Conservation (phyloP, 768 basidiomycete species). For the Cystofilobasidium bisporidii region DNA sequence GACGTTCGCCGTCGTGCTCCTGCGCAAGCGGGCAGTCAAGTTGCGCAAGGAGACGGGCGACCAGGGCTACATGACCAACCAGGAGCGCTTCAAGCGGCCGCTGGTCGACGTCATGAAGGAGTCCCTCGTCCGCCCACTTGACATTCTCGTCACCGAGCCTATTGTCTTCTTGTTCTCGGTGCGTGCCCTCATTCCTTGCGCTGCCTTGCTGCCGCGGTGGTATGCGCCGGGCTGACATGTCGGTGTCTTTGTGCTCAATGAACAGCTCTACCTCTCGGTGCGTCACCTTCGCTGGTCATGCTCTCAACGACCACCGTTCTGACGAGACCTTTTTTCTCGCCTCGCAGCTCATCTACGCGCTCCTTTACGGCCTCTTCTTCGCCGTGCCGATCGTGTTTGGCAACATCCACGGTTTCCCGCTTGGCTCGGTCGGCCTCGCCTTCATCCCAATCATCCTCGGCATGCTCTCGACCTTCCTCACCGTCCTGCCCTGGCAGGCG, state of each 20-base stretch:
- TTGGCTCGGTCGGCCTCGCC: conserved; percentile 22
- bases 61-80: conserved; percentile 31
- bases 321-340: too few species aligned
- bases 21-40: conserved; percentile 13
- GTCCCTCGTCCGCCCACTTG: conserved; percentile 34
- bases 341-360: conserved; percentile 1
- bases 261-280: not conserved
- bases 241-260: too few species aligned
- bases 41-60: conserved; percentile 32
- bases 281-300: too few species aligned
- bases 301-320: too few species aligned
- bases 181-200: not conserved
- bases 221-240: too few species aligned
- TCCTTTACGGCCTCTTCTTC: conserved; percentile 26
- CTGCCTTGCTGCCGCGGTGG: too few species aligned
- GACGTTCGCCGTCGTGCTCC: conserved; percentile 25
- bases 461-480: conserved; percentile 5
- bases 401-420: conserved; percentile 11
- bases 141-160: conserved; percentile 35
- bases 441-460: conserved; percentile 6
- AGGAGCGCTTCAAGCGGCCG: conserved; percentile 33
- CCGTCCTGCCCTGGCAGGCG: conserved; percentile 18
- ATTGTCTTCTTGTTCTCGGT: conserved; percentile 29
- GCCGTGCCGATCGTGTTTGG: conserved; percentile 19
- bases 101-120: conserved; percentile 33